Base-by-base conservation (phyloP, 2,329 filamentous ascomycete species). In the Pseudocercospora cruenta region DNA sequence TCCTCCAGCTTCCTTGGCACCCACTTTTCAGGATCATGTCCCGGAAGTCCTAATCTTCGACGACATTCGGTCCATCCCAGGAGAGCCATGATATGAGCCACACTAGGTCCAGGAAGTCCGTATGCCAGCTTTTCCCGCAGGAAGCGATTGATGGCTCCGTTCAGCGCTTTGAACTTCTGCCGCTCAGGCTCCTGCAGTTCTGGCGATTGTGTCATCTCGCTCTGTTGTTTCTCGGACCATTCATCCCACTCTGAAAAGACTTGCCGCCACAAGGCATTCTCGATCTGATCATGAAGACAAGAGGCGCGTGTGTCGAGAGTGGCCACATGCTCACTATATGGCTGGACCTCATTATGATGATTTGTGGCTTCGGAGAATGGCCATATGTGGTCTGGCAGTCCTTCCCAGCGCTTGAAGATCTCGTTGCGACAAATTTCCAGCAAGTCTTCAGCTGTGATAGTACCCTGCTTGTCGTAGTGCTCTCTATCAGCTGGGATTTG, bases 111-210 rank as follows among this genome's bases (percentile, higher is more conserved):
- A 9, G 82, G 80, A 21, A 78, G 78, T 1, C 85, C 85, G 47
- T 80, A 85, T 2, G 82, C 80, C 24, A 90, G 69, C 1, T 84
- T 86, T 81, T 85, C 85, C 60, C 87, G 82, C 61, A 90, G 76
- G 71, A 85, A 87, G 63, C 82, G 77, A 76, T 87, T 85, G 4
- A 88, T 75, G n/a, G 69, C 70, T 58, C 76, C 78, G 62, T 74
- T 75, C 63, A 69, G 72, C 8, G 69, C 65, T 53, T 73, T 72
- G 51, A 58, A 43, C 1, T 24, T 19, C 55, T 39, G 55, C 7
- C 21, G 31, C 9, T 69, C 70, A 6, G 60, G 58, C 47, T 67
- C 49, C 54, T 59, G 54, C 6, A 66, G 12, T 4, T 53, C 55
- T 19, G 39, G 39, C 16, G 10, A 57, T 65, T 16, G 60, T 65